Conservation (phyloP, 1,284 basidiomycete genomes). For the Trametes sp. region DNA sequence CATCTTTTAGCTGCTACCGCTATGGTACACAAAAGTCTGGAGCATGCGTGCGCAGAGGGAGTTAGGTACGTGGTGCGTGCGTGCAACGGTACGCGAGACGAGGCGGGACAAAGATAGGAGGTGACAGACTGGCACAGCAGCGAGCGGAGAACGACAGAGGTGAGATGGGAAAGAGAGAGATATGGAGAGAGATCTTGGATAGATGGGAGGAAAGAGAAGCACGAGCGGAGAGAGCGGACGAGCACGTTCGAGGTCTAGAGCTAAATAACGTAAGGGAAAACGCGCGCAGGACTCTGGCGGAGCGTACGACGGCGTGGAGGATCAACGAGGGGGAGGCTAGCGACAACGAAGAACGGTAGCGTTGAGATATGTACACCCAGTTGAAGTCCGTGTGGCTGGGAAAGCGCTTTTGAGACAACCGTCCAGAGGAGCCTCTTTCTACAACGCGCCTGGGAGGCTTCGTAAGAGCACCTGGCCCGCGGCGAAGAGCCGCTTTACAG, state of each 20-base stretch:
- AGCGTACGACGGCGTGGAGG: not conserved
- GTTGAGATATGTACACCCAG: conserved; percentile 29
- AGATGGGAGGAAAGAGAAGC: conserved; percentile 11
- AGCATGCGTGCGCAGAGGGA: conserved; percentile 27
- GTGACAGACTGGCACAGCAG: conserved; percentile 34
- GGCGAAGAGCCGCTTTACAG: conserved; percentile 49
- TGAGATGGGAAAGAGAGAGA: not conserved
- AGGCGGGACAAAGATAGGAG: conserved; percentile 3
- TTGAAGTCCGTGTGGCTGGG: conserved; percentile 20
- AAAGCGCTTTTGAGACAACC: conserved; percentile 26
- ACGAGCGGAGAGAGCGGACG: conserved; percentile 32
- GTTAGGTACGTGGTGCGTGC: conserved; percentile 9
- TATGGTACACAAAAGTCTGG: conserved; percentile 30
- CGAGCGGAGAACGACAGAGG: conserved; percentile 28
- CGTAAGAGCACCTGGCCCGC: not conserved
- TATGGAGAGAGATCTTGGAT: conserved; percentile 11
- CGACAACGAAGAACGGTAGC: conserved; percentile 3
- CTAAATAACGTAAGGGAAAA: conserved; percentile 30
- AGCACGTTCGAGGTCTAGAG: conserved; percentile 30
- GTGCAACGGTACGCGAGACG: conserved; percentile 3
- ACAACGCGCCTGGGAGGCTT: conserved; percentile 21
- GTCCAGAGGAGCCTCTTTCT: conserved; percentile 21
- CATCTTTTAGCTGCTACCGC: conserved; percentile 35
- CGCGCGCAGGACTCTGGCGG: conserved; percentile 11
- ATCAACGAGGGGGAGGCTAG: too few species aligned